Conservation (phyloP, 2,329 filamentous ascomycete genomes). For the Hypoxylon sp. region DNA sequence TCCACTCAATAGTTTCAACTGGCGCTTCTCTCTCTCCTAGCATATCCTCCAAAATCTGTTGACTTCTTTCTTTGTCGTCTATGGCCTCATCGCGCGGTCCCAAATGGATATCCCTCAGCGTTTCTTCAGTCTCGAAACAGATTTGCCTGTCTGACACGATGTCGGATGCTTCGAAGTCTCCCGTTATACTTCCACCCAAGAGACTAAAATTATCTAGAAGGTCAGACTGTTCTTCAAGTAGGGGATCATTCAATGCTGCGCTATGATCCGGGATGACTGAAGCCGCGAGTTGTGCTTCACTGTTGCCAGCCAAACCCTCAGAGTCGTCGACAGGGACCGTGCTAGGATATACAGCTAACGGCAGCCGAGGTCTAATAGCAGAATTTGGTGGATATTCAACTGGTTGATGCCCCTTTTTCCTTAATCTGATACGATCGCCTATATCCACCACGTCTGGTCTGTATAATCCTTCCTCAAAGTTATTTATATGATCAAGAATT, state of each 20-base stretch:
- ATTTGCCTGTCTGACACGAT: background rate
- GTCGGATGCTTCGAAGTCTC: background rate
- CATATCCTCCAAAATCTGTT: slow-evolving; percentile 17
- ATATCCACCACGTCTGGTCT: background rate
- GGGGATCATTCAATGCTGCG: background rate
- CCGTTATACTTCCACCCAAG: background rate
- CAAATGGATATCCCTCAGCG: background rate
- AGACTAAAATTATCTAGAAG: background rate
- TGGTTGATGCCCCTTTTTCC: background rate
- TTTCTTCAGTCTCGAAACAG: slow-evolving; percentile 2
- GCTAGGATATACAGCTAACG: background rate
- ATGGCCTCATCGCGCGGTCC: background rate
- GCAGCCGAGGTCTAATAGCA: background rate
- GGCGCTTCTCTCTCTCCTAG: slow-evolving; percentile 12
- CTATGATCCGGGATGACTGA: background rate
- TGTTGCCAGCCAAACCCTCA: background rate
- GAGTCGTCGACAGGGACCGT: background rate
- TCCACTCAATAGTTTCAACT: slow-evolving; percentile 3
- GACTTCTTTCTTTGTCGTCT: slow-evolving; percentile 1
- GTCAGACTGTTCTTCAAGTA: background rate
- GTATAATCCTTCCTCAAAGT: background rate
- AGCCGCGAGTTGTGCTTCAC: background rate
- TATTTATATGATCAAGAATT: background rate
- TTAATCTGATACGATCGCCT: background rate
- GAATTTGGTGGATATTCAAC: background rate